Evolutionary conservation across 2,329 filamentous ascomycete genomes (phyloP), one percentile per base, ranked within the genome.

Genomic region (Sphaerostilbella broomeana): DNA sequence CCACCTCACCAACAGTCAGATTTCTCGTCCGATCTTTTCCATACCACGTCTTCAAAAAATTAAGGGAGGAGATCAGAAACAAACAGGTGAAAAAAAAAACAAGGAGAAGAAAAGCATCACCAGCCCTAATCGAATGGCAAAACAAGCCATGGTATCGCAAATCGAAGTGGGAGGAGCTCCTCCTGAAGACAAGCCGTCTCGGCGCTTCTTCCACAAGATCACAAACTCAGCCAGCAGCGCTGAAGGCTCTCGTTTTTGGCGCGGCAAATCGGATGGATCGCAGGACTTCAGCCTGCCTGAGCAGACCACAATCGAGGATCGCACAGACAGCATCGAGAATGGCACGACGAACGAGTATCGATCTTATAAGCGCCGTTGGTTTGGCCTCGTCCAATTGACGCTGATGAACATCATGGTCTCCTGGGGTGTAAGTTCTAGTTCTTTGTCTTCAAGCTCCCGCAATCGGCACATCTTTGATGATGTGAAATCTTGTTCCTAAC

Each of bases 381-480:
- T 95, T 59, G 92, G 92, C 1, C 68, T 98, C 36, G 65, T 76
- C 16, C 86, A 95, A 62, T 65, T 97, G 56, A 83, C 88, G 6
- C 63, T 97, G 53, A 69, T 97, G 63, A 98, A 97, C 59, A 82
- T 95, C 40, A 78, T 97, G 45, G 83, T 95, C 28, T 94, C 86
- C 55, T 97, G 90, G 90, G 87, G 94, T 75, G 86, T 92, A 73
- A 72, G 86, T 80, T n/a, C 20, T n/a, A 8, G 4, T 15, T 12
- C 10, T 19, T 2, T 3, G 13, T 19, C 36, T 13, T 16, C 9
- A 2, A 19, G 16, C 19, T 33, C 8, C 9, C 10, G n/a, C n/a
- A n/a, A 15, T 16, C 22, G 12, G 7, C 22, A 8, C 22, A 25
- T 25, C 22, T 25, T 25, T 12, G 7, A 25, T 25, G 22, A 25